Conservation (phyloP, 352 stramenopile genomes). For the Albugo laibachii region DNA sequence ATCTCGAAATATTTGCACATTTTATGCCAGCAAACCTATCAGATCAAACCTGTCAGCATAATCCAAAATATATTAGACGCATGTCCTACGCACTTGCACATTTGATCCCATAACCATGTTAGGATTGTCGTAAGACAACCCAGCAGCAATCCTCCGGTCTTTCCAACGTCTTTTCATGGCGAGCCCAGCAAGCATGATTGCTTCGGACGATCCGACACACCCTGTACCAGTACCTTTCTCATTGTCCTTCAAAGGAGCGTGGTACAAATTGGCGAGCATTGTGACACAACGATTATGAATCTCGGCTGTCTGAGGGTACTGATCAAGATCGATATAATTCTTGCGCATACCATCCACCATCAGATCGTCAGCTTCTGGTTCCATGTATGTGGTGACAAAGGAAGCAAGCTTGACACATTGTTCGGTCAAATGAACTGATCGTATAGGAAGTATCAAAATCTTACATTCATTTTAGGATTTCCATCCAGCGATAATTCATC, state of each 20-base stretch:
- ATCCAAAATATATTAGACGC: background rate
- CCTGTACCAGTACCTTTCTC: conserved; percentile 62
- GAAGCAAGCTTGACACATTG: conserved; percentile 33
- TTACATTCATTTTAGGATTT: conserved; percentile 80
- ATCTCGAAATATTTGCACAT: conserved; percentile 91
- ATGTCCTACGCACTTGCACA: conserved; percentile 18
- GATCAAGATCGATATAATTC: conserved; percentile 86
- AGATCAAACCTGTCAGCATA: background rate
- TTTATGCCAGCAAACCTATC: conserved; percentile 85
- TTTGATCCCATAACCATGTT: conserved; percentile 88
- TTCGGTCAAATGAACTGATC: background rate
- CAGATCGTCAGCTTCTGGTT: conserved; percentile 77
- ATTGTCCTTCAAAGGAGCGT: conserved; percentile 37
- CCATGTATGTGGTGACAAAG: conserved; percentile 87
- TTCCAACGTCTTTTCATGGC: conserved; percentile 85
- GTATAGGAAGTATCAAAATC: background rate
- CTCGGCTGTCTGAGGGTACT: conserved; percentile 84
- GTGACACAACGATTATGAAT: conserved; percentile 87
- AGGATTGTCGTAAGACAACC: conserved; percentile 64
- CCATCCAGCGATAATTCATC: conserved; percentile 79
- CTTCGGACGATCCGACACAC: conserved; percentile 84
- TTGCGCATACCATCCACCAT: conserved; percentile 76
- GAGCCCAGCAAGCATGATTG: conserved; percentile 79
- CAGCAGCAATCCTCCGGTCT: conserved; percentile 55
- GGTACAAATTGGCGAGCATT: conserved; percentile 83